A percentile compares a stretch with the other conserved stretches of the same genome.
Conservation (phyloP, 2,329 filamentous ascomycete species). For the Alternaria arborescens region DNA sequence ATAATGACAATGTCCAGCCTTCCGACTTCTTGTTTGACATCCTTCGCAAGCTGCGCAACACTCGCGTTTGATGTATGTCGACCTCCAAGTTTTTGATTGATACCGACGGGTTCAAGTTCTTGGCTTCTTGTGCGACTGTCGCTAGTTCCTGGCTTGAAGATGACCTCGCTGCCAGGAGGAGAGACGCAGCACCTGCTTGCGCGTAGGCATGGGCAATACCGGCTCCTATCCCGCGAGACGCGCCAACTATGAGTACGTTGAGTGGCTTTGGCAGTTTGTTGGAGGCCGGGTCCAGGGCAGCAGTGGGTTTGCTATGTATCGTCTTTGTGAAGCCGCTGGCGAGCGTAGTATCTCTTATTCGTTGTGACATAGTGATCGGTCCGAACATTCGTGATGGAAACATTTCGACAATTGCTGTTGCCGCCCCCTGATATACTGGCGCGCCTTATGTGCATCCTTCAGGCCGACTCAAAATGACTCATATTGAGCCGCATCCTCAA, state of each 20-base stretch:
- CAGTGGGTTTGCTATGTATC: conserved; percentile 19
- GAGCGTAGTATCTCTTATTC: conserved; percentile 25
- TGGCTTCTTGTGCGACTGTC: conserved; percentile 21
- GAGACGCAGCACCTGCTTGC: conserved; percentile 31
- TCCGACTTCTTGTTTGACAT: conserved; percentile 32
- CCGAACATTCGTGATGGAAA: background rate
- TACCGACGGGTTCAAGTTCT: conserved; percentile 16
- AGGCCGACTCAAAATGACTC: background rate
- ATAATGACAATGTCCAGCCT: conserved; percentile 50
- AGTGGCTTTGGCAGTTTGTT: conserved; percentile 32
- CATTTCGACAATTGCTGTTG: background rate
- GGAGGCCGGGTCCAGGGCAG: conserved; percentile 22
- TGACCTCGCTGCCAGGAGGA: conserved; percentile 38
- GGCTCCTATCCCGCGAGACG: conserved; percentile 44
- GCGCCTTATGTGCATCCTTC: background rate
- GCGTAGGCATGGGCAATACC: conserved; percentile 43
- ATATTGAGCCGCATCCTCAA: background rate
- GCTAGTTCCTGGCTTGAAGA: conserved; percentile 26
- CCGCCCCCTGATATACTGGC: background rate
- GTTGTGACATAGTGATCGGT: conserved; percentile 15
- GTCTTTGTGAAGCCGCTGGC: conserved; percentile 29
- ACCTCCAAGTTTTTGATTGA: conserved; percentile 19
- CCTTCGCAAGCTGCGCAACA: conserved; percentile 34
- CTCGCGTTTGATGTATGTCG: conserved; percentile 42
- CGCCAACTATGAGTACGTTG: conserved; percentile 45